phyloP scores from a whole-genome alignment of 257 asterid genomes.

The Asclepias syriaca region DNA sequence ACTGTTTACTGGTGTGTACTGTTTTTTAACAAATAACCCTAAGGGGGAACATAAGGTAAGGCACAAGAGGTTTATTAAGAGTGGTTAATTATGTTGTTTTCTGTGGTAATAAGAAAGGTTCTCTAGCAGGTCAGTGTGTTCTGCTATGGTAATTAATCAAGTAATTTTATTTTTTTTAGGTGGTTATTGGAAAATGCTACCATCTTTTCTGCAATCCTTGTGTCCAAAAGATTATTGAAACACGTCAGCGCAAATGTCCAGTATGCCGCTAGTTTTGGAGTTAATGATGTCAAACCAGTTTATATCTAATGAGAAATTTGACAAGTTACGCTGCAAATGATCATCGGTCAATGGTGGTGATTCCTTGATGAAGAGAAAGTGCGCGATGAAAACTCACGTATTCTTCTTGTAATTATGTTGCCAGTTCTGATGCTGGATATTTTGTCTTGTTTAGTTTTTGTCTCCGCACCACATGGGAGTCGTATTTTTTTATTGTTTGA shows the following conservation, averaged over 20 bases:
- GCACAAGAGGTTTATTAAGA: neutral
- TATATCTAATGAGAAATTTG: slow-evolving; percentile 60
- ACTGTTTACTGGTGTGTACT: too few species aligned
- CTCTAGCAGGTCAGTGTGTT: neutral
- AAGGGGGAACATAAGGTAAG: too few species aligned
- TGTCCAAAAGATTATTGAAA: slow-evolving; percentile 58
- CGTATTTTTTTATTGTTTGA: slow-evolving; percentile 16
- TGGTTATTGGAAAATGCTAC: slow-evolving; percentile 88
- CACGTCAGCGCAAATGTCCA: slow-evolving; percentile 94
- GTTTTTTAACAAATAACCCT: too few species aligned
- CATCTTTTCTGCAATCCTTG: slow-evolving; percentile 95
- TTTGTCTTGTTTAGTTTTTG: slow-evolving; percentile 1
- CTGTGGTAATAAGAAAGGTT: neutral
- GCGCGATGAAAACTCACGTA: neutral
- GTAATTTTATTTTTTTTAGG: slow-evolving; percentile 42
- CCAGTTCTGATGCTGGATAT: slow-evolving; percentile 3
- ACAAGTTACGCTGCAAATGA: neutral
- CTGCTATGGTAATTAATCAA: neutral
- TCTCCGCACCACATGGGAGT: neutral
- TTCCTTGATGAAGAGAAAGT: neutral
- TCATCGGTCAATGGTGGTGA: neutral
- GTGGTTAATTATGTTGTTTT: neutral
- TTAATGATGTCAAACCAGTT: slow-evolving; percentile 81
- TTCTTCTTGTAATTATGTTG: slow-evolving; percentile 13
- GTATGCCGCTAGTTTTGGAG: slow-evolving; percentile 81